These are phyloP conservation scores for Halenospora varia DNA, from an alignment of 495 filamentous ascomycete genomes.

Conservation along the genomic window DNA sequence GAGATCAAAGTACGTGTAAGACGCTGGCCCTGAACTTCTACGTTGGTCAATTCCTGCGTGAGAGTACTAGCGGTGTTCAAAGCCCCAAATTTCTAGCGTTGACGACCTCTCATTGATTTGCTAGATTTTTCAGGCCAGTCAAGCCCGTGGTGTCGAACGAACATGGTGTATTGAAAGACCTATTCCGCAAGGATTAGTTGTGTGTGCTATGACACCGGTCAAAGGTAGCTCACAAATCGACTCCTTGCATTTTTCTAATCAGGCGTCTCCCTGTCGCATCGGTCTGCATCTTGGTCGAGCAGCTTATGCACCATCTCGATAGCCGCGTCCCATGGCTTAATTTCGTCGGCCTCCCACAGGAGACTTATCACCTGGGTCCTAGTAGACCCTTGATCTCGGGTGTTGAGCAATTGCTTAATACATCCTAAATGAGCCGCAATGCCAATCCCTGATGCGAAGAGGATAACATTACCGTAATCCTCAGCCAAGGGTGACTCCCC, in stretches of 20 bases:
- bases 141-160: slow-evolving; percentile 12
- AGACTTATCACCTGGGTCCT: slow-evolving; percentile 15
- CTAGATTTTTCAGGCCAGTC: slow-evolving; percentile 10
- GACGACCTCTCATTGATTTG: slow-evolving; percentile 11
- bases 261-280: slow-evolving; percentile 8
- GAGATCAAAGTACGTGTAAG: slow-evolving; percentile 12
- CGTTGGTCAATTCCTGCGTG: slow-evolving; percentile 7
- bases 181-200: slow-evolving; percentile 8
- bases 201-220: slow-evolving; percentile 3
- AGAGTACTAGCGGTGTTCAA: slow-evolving; percentile 10
- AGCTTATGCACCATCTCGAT: slow-evolving; percentile 16
- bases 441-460: slow-evolving; percentile 15
- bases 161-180: slow-evolving; percentile 11
- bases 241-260: slow-evolving; percentile 11
- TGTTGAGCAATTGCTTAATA: slow-evolving; percentile 16
- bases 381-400: slow-evolving; percentile 14
- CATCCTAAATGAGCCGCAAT: slow-evolving; percentile 11
- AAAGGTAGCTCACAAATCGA: slow-evolving; percentile 12
- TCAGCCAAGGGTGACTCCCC: slow-evolving; percentile 8
- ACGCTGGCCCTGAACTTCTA: slow-evolving; percentile 10
- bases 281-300: slow-evolving; percentile 9
- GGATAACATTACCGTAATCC: slow-evolving; percentile 15
- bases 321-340: slow-evolving; percentile 10
- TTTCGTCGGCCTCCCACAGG: slow-evolving; percentile 13
- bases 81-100: slow-evolving; percentile 13